Base-by-base conservation (phyloP, 2,329 filamentous ascomycete species). In the Aspergillus spinulosporus region DNA sequence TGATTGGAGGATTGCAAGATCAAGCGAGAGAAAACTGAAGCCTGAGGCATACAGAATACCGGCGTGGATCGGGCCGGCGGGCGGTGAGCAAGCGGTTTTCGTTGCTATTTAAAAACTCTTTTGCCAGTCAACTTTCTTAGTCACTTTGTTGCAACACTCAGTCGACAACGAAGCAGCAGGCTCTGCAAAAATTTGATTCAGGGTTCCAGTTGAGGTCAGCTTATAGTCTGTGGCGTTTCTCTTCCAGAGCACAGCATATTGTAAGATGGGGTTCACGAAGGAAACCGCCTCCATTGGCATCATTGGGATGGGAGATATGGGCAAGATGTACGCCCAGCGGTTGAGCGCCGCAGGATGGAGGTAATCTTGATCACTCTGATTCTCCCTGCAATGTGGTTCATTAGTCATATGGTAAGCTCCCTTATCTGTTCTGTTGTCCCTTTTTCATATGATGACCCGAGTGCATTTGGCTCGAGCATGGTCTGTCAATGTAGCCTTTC, bases 401-500 rank as follows among this genome's bases (percentile, higher is more conserved):
- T n/a, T n/a, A n/a, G n/a, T n/a, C n/a, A n/a, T n/a, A n/a, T n/a
- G 64, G 64, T 66, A 63, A 62, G 64, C 58, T 28, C 26, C 26
- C 44, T 58, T 46, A 52, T 34, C 56, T 54, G 37, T 52, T 53
- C 48, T 47, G 42, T 42, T 49, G 57, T 50, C 49, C 44, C 52
- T 40, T 11, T 40, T 52, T 74, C 65, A 60, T 73, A 92, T 95
- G 93, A 97, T 97, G 93, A 97, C 93, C 91, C 93, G 93, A 97
- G 93, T 92, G 93, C 93, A 97, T 97, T 97, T 97, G 93, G 93
- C 93, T 97, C 91, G 93, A 97, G 93, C 83, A 96, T 92, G 85
- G 86, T 80, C 77, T 79, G 81, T 79, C 77, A 47, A 4, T 79
- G 72, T 76, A 69, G 76, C 76, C 80, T 80, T 15, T 80, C 80